Base-by-base conservation (phyloP, 768 basidiomycete genomes). In the Xerocomellus intermedius region DNA sequence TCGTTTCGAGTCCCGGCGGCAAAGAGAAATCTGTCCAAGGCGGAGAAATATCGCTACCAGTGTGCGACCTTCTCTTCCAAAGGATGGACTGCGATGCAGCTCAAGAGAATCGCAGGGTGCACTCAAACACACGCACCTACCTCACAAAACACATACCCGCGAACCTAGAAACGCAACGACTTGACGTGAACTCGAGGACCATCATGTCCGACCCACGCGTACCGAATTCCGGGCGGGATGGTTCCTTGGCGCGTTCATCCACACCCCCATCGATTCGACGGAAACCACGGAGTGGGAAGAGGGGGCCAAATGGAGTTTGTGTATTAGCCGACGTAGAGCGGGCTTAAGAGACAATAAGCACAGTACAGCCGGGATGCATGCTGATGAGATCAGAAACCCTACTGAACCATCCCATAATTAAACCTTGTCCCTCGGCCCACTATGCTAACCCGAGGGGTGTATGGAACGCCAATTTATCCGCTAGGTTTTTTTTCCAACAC, bases 181-280 rank as follows among this genome's bases (percentile, higher is more conserved):
- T n/a, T 37, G 38, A 35, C 47, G 50, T 19, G 48, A 49, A 16
- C 42, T 50, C 30, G 37, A 24, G 21, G 19, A 22, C 19, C 12
- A 19, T n/a, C 28, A 32, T 37, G 22, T 42, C 36, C 12, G n/a
- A 39, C 44, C 24, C 50, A 46, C n/a, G 19, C 36, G 36, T 37
- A 14, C 33, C 37, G 10, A 80, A 63, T 86, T 85, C 66, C 85
- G 83, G 64, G 19, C 36, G 24, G 21, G 17, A 85, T 83, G 14
- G 83, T 75, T 22, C 84, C 75, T 53, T 81, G 72, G 54, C 79
- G 79, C 5, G 72, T 74, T 5, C 37, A 75, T 82, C 19, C 82
- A 79, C n/a, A 77, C 78, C 85, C 85, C 85, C 83, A 82, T 61
- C 86, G 85, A 59, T 84, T 85, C 82, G 52, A 36, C 36, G 59